Base-by-base conservation (phyloP, 345 rosid genomes). In the Melastoma malabathricum region DNA sequence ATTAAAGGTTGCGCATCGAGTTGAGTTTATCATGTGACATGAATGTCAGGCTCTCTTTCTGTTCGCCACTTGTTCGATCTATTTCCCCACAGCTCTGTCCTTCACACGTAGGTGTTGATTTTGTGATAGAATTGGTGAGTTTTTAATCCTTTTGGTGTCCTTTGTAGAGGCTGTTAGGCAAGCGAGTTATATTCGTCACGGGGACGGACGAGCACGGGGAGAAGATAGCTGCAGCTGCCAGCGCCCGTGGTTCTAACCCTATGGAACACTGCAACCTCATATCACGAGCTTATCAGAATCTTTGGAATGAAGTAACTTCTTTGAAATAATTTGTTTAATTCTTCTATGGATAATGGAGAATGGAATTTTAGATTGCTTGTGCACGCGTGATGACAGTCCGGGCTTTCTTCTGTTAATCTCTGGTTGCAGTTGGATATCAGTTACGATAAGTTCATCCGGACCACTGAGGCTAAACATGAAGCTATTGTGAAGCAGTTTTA, bases 151-250 rank as follows among this genome's bases (percentile, higher is more conserved):
- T 29, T 29, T 29, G 38, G 6, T 18, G 45, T 51, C 34, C 20
- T 53, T 55, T 74, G 69, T 81, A 90, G 98, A 82, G 98, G 71
- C 92, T 86, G 48, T 66, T 70, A 44, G 94, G 94, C 4, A 90
- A 83, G 57, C 75, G 70, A 58, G 98, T 90, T 62, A 73, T 83
- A 60, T 75, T 90, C 46, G 71, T 90, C 53, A 86, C 98, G 3
- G 94, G 98, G 44, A 83, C 98, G 0, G 98, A 90, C 61, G 96
- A 90, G 56, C 96, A 90, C 16, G 98, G 98, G 23, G 96, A 90
- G 80, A 90, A 90, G 79, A 82, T 90, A 62, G 92, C 98, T 57
- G 63, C 72, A 0, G 81, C 98, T 20, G 96, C 96, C 1, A 71
- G 86, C 56, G 73, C 75, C 18, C 13, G 31, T 50, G 96, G 89